Conservation (phyloP, 2,329 filamentous ascomycete genomes). For the Venturia carpophila region DNA sequence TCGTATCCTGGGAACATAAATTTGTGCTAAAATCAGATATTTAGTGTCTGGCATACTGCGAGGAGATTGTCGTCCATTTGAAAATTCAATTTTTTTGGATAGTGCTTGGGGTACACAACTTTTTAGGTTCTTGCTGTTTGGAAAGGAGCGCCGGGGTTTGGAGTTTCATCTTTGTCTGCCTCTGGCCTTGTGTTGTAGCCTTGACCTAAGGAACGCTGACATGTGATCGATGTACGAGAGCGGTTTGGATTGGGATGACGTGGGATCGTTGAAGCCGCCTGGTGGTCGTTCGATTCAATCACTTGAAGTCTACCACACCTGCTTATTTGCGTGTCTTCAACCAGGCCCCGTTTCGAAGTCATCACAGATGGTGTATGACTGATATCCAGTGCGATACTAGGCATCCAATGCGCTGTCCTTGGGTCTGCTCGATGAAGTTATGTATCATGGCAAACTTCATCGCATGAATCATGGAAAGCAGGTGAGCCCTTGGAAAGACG, state of each 20-base stretch:
- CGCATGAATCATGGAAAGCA: too few relatives aligned
- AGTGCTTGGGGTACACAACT: background rate
- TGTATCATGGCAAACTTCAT: too few relatives aligned
- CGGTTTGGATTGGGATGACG: background rate
- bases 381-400: too few relatives aligned
- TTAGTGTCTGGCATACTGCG: background rate
- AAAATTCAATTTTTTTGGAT: background rate
- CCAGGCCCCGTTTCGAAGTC: too few relatives aligned
- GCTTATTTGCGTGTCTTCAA: background rate
- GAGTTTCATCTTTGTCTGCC: background rate
- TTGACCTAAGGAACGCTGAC: background rate
- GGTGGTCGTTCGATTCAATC: background rate
- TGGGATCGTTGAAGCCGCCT: background rate
- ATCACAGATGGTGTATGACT: too few relatives aligned
- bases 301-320: background rate
- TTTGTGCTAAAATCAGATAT: conserved; percentile 6
- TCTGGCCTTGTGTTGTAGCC: background rate
- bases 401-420: too few relatives aligned
- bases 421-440: too few relatives aligned
- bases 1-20: background rate
- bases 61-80: conserved; percentile 4
- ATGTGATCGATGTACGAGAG: background rate
- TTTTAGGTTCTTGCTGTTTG: conserved; percentile 1
- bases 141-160: conserved; percentile 13
- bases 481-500: too few relatives aligned